phyloP scores from a whole-genome alignment of 164 flowering plant species.

The Macadamia tetraphylla region DNA sequence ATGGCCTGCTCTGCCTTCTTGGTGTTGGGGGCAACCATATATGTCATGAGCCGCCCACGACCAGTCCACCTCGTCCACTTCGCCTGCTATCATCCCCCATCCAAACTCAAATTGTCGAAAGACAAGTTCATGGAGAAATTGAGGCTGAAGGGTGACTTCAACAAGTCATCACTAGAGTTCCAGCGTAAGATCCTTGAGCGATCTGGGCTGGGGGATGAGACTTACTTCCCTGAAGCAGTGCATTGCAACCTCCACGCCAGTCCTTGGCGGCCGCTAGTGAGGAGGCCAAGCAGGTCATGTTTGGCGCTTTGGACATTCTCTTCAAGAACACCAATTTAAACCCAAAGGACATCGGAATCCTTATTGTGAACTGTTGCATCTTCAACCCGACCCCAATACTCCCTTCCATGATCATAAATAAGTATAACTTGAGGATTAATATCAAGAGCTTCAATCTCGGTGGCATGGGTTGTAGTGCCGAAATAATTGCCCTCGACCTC shows the following conservation, averaged over 20 bases:
- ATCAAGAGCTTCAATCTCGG: too few relatives aligned
- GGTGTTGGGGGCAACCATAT: constrained; percentile 33
- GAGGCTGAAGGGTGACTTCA: constrained; percentile 26
- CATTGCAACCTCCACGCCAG: constrained; percentile 19
- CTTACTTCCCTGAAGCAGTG: constrained; percentile 33
- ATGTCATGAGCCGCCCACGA: constrained; percentile 38
- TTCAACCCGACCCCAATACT: too few relatives aligned
- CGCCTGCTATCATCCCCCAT: constrained; percentile 33
- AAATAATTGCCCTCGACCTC: too few relatives aligned
- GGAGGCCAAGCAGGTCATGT: constrained; percentile 39
- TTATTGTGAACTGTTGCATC: constrained; percentile 19
- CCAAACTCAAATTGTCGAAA: constrained; percentile 13
- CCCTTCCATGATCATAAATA: too few relatives aligned
- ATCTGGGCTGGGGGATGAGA: constrained; percentile 38
- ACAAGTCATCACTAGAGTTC: constrained; percentile 27
- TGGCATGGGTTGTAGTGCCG: too few relatives aligned
- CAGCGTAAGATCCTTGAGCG: constrained; percentile 34
- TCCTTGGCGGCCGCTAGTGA: constrained; percentile 31
- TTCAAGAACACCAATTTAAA: constrained; percentile 23
- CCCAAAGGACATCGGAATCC: constrained; percentile 34
- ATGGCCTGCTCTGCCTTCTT: constrained; percentile 15
- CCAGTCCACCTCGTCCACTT: constrained; percentile 34
- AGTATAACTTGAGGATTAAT: too few relatives aligned
- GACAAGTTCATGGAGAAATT: constrained; percentile 28
- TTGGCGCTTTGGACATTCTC: constrained; percentile 28